These are phyloP conservation scores for Dictyostelium purpureum DNA, from an alignment of 78 protist genomes.

Conservation along the genomic window DNA sequence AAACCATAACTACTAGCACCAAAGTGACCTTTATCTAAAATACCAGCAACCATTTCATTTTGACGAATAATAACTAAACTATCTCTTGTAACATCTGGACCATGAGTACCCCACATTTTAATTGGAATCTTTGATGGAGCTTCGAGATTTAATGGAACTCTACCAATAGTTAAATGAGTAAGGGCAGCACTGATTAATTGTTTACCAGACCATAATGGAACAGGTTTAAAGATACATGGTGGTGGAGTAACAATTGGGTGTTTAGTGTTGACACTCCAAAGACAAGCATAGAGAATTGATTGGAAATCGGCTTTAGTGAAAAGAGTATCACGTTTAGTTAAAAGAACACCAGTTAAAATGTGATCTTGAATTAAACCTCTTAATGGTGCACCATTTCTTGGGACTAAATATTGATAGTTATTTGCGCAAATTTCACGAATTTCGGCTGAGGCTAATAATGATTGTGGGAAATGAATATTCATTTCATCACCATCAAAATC, in stretches of 20 bases:
- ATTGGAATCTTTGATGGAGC: conserved; percentile 81
- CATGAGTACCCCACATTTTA: conserved; percentile 84
- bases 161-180: conserved; percentile 79
- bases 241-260: conserved; percentile 75
- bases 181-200: conserved; percentile 91
- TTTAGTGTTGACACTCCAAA: conserved; percentile 47
- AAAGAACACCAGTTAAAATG: conserved; percentile 94
- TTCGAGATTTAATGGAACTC: conserved; percentile 61
- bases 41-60: conserved; percentile 93
- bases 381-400: conserved; percentile 96
- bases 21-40: conserved; percentile 96
- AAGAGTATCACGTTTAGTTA: conserved; percentile 95
- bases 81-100: conserved; percentile 50
- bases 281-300: conserved; percentile 81
- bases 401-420: conserved; percentile 92
- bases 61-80: conserved; percentile 59
- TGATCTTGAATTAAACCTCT: conserved; percentile 99
- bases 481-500: conserved; percentile 99
- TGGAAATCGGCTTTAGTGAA: conserved; percentile 61
- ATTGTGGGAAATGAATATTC: conserved; percentile 98
- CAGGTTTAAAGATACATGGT: conserved; percentile 94
- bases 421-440: conserved; percentile 89
- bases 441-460: conserved; percentile 88
- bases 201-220: conserved; percentile 97
- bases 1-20: conserved; percentile 93